These are phyloP conservation scores for Amanita fuliginea DNA, from an alignment of 768 basidiomycete species.

Conservation along the genomic window DNA sequence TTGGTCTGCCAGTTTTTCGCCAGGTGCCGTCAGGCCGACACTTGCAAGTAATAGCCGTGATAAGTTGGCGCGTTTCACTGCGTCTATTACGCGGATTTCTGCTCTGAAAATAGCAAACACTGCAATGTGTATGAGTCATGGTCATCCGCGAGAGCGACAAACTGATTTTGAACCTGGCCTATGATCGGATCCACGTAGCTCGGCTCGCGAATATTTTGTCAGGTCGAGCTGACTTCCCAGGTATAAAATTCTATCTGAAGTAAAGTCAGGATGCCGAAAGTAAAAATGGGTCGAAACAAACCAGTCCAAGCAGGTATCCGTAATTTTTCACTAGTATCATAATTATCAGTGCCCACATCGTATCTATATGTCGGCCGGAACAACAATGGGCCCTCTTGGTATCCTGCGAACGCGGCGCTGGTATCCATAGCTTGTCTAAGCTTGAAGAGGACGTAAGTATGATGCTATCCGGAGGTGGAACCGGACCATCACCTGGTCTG, in stretches of 20 bases:
- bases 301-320: constrained; percentile 98
- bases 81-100: constrained; percentile 70
- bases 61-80: constrained; percentile 58
- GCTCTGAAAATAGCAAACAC: constrained; percentile 82
- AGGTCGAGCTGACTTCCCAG: constrained; percentile 65
- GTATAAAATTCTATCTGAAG: constrained; percentile 83
- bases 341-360: constrained; percentile 68
- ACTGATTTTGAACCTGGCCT: constrained; percentile 54
- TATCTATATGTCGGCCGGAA: constrained; percentile 96
- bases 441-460: constrained; percentile 25
- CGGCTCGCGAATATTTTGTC: constrained; percentile 71
- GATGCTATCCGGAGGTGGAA: not conserved
- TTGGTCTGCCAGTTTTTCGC: constrained; percentile 64
- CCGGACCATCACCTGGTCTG: constrained; percentile 67
- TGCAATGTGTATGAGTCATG: constrained; percentile 15
- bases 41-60: constrained; percentile 58
- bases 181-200: constrained; percentile 89
- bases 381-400: constrained; percentile 81
- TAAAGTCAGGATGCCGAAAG: constrained; percentile 6
- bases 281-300: constrained; percentile 20
- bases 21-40: constrained; percentile 48
- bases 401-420: constrained; percentile 70
- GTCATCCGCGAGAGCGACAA: constrained; percentile 7
- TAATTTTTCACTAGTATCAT: constrained; percentile 94
- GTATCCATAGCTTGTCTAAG: constrained; percentile 62